A percentile compares a stretch with the other conserved stretches of the same genome.
Conservation (phyloP, 192 early-diverging fungal species). For the Dissophora ornata region DNA sequence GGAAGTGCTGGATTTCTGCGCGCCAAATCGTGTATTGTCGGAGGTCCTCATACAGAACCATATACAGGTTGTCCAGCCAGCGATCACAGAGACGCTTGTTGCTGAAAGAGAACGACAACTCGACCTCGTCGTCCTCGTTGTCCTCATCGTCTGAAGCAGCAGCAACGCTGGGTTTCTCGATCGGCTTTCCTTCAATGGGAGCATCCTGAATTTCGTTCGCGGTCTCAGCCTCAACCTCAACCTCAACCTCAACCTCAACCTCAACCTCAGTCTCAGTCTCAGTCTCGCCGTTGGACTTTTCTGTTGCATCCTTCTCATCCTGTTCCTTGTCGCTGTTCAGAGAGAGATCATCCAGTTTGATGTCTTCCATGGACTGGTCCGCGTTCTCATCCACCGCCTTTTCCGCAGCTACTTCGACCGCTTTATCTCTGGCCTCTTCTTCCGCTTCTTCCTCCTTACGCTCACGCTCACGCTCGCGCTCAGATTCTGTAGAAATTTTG, state of each 20-base stretch:
- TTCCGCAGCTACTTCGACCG: constrained; percentile 26
- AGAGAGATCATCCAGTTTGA: constrained; percentile 47
- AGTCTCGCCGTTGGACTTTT: constrained; percentile 46
- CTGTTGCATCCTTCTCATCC: no score
- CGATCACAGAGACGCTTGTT: constrained; percentile 98
- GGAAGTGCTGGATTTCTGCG: constrained; percentile 85
- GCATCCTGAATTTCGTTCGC: constrained; percentile 10
- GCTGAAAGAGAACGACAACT: constrained; percentile 78
- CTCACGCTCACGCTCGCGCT: constrained; percentile 46
- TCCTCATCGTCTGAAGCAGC: constrained; percentile 37
- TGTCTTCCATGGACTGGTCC: constrained; percentile 46
- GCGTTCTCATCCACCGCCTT: constrained; percentile 8
- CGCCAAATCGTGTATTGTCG: constrained; percentile 94
- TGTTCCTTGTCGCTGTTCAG: constrained; percentile 36
- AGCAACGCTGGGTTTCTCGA: constrained; percentile 61
- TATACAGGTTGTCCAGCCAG: constrained; percentile 99
- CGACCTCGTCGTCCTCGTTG: constrained; percentile 51
- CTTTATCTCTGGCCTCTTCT: constrained; percentile 29
- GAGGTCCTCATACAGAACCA: constrained; percentile 97
- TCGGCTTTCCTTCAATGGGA: constrained; percentile 53
- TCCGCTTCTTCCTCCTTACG: constrained; percentile 44
- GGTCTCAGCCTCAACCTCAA: no score
- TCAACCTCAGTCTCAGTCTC: constrained; percentile 56
- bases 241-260: constrained; percentile 28
- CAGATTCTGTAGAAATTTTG: constrained; percentile 52